phyloP scores from a whole-genome alignment of 306 rosid species.

The Rubus parviflorus region DNA sequence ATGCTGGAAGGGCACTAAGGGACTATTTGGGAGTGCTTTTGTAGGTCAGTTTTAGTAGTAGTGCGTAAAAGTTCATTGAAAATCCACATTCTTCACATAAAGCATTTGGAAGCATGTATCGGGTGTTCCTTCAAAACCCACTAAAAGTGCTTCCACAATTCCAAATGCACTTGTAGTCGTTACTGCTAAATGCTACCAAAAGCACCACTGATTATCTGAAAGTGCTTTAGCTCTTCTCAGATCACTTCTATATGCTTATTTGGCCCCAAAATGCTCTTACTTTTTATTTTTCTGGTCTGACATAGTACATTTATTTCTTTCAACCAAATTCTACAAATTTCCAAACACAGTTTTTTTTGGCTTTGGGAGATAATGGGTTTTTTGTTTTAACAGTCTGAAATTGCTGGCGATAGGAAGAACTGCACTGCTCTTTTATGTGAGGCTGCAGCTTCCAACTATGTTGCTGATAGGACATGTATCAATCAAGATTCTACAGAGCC shows the following conservation, averaged over 20 bases:
- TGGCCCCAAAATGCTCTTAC: neutral
- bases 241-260: neutral
- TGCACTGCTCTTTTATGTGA: constrained; percentile 39
- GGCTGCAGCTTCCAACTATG: constrained; percentile 22
- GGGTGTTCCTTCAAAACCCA: neutral
- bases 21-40: neutral
- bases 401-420: constrained; percentile 38
- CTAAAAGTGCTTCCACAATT: neutral
- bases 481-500: constrained; percentile 34
- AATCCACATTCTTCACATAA: neutral
- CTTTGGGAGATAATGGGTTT: constrained; percentile 17
- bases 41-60: neutral
- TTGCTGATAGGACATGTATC: constrained; percentile 31
- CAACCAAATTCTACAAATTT: neutral
- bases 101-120: neutral
- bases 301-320: neutral
- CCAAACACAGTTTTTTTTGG: neutral
- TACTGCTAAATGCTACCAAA: neutral
- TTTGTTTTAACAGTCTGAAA: constrained; percentile 52
- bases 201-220: neutral
- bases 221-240: constrained; percentile 1
- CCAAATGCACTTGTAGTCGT: neutral
- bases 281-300: neutral
- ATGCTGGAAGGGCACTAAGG: neutral
- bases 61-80: neutral